These are phyloP conservation scores for Dothideomycetes sp. DNA, from an alignment of 2,329 filamentous ascomycete species.

Conservation along the genomic window DNA sequence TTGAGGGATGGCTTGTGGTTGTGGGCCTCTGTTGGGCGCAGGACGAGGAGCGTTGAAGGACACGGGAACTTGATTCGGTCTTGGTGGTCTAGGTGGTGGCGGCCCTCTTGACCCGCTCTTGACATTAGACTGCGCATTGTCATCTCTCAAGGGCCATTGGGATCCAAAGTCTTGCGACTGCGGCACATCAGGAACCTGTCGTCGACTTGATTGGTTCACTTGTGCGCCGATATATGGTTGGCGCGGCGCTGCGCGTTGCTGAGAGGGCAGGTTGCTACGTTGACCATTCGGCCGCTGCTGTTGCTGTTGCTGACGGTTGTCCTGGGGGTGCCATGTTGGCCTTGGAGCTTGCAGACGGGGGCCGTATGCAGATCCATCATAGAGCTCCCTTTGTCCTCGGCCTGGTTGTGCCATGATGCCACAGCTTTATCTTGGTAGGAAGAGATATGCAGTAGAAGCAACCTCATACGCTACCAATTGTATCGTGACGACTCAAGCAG, in stretches of 20 bases:
- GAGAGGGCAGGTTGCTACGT: neutral
- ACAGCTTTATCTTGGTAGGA: no score
- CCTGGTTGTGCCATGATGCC: neutral
- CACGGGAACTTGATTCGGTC: slow-evolving; percentile 11
- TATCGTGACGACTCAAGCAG: no score
- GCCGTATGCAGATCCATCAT: neutral
- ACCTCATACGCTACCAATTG: no score
- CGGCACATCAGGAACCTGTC: neutral
- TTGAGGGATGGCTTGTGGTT: slow-evolving; percentile 4
- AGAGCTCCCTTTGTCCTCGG: neutral
- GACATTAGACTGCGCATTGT: neutral
- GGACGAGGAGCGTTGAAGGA: slow-evolving; percentile 4
- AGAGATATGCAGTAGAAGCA: no score
- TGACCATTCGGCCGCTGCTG: neutral
- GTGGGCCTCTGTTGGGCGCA: slow-evolving; percentile 11
- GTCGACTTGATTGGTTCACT: neutral
- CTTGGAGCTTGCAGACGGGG: neutral
- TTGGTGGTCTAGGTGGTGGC: slow-evolving; percentile 18
- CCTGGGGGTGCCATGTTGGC: neutral
- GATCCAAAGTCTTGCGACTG: neutral
- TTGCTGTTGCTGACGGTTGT: neutral
- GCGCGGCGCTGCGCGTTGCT: neutral
- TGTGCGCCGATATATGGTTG: neutral
- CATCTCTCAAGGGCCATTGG: neutral
- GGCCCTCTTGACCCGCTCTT: slow-evolving; percentile 8